phyloP scores from a whole-genome alignment of 208 protist genomes.

The Leishmania tropica region DNA sequence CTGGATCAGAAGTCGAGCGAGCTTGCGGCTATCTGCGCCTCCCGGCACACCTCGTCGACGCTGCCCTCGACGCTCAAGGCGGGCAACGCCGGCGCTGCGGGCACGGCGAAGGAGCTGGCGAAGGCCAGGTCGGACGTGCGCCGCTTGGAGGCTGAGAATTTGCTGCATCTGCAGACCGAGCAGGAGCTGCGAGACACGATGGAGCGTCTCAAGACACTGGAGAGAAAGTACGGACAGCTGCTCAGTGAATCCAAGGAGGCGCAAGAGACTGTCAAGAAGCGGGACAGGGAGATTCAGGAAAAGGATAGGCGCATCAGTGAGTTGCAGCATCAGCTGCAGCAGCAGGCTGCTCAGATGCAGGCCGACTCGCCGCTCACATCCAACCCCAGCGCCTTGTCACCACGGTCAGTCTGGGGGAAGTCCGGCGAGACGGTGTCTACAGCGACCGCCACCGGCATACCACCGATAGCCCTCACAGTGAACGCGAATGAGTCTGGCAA shows the following conservation, averaged over 20 bases:
- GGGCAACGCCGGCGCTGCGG: constrained; percentile 21
- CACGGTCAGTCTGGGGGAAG: constrained; percentile 3
- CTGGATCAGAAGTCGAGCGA: constrained; percentile 44
- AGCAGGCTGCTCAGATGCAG: background rate
- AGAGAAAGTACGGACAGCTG: constrained; percentile 15
- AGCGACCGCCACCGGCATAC: background rate
- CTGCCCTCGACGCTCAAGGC: constrained; percentile 26
- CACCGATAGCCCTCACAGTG: background rate
- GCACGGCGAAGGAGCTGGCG: constrained; percentile 37
- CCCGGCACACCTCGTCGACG: constrained; percentile 5
- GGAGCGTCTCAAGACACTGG: constrained; percentile 24
- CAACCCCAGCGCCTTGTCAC: background rate
- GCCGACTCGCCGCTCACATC: background rate
- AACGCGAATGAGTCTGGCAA: background rate
- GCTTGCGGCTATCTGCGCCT: constrained; percentile 32
- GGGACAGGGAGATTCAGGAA: constrained; percentile 23
- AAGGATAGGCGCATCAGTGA: constrained; percentile 21
- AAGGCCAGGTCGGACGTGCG: constrained; percentile 37
- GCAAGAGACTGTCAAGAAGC: constrained; percentile 10
- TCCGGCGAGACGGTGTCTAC: background rate
- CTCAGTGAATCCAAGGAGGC: constrained; percentile 18
- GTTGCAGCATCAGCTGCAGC: constrained; percentile 27
- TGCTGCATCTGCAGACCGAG: constrained; percentile 35
- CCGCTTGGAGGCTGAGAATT: constrained; percentile 37
- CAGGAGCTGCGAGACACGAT: constrained; percentile 30